Evolutionary conservation across 2,329 filamentous ascomycete genomes (phyloP), one percentile per base, ranked within the genome.

Genomic region (Pseudocercospora cruenta): DNA sequence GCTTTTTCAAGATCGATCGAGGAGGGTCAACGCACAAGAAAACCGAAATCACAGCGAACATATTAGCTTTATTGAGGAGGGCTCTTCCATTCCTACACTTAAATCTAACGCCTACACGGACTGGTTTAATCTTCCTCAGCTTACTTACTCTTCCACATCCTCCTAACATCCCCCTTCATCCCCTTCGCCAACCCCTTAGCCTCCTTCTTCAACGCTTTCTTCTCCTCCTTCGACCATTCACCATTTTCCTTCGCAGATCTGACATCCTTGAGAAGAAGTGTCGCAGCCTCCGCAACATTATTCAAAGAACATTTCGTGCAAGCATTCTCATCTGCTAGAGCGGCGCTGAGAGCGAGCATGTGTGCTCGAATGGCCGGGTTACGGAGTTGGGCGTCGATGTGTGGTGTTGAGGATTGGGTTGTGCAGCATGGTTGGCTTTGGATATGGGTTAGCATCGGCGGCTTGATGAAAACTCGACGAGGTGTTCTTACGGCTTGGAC

Each of bases 281-380:
- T 60, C 33, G 62, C 8, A 5, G 43, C 62, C 36, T 24, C 4
- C 22, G 45, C 53, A 7, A 66, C 33, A 24, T 45, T 51, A 5
- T 66, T 51, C 24, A 57, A 31, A 6, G 59, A 49, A 28, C 53
- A 62, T 24, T 66, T 66, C 6, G 63, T 53, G 21, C 59, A 66
- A 28, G 57, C 24, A 3, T 61, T 43, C 3, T 55, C 51, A 24
- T 64, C 49, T 12, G 24, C 45, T 2, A 66, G 53, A 19, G 63
- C 63, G n/a, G 60, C 59, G 63, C 63, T 66, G 28, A 66, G 51
- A 7, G 63, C 14, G 21, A 66, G 63, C 33, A 66, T 54, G n/a
- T 59, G 54, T 19, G 58, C 24, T 22, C 45, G 57, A 19, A 51
- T 58, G 26, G 12, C 24, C 14, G 63, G 58, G 9, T 22, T 49